These are phyloP conservation scores for Lachnellula cervina DNA, from an alignment of 2,329 filamentous ascomycete species.

Conservation along the genomic window DNA sequence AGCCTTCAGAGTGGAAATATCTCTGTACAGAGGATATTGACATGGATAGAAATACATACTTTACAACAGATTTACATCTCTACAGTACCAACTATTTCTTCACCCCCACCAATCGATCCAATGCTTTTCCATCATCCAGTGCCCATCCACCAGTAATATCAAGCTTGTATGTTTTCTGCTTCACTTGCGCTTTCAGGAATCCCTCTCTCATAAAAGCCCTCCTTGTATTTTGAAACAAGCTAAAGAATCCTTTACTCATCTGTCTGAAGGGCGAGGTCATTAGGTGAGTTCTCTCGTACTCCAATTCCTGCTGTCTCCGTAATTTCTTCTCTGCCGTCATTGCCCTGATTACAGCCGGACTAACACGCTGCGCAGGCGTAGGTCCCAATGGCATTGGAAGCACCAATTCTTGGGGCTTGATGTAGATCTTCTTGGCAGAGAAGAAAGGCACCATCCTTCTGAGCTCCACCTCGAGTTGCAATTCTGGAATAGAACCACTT, in stretches of 20 bases:
- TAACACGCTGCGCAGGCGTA: conserved; percentile 13
- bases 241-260: conserved; percentile 37
- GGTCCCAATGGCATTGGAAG: conserved; percentile 29
- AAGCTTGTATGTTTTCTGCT: conserved; percentile 50
- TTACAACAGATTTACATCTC: neutral
- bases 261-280: conserved; percentile 55
- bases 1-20: too few species aligned
- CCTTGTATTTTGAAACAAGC: conserved; percentile 42
- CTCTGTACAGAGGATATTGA: too few species aligned
- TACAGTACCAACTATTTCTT: conserved; percentile 9
- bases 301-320: conserved; percentile 23
- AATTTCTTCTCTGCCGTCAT: conserved; percentile 36
- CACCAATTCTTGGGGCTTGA: conserved; percentile 19
- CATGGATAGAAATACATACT: too few species aligned
- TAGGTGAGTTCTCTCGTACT: conserved; percentile 51
- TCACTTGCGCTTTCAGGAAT: conserved; percentile 46
- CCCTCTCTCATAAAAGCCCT: conserved; percentile 53
- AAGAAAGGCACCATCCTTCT: conserved; percentile 29
- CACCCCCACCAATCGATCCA: conserved; percentile 49
- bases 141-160: conserved; percentile 54
- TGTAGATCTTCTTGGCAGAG: conserved; percentile 19
- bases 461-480: conserved; percentile 48
- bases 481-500: conserved; percentile 12
- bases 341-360: conserved; percentile 11
- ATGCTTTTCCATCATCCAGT: conserved; percentile 52